Conservation (phyloP, 108 stramenopile species). For the Cyclotella choctawhatcheeana region DNA sequence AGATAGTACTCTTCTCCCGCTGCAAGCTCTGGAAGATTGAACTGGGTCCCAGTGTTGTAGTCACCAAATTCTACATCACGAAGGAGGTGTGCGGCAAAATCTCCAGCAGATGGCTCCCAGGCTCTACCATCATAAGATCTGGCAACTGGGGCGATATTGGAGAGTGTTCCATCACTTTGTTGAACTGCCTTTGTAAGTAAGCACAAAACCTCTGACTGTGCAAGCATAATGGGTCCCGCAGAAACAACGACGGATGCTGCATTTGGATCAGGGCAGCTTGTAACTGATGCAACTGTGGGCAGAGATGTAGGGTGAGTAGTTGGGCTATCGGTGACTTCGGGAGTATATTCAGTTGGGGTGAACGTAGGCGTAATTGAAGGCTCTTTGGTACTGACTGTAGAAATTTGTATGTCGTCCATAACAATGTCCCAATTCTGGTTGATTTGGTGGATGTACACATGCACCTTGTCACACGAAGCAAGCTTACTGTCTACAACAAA, state of each 20-base stretch:
- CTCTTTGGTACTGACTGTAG: neutral
- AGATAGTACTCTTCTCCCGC: conserved; percentile 38
- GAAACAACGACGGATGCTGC: conserved; percentile 16
- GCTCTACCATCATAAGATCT: conserved; percentile 50
- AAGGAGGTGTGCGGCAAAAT: conserved; percentile 40
- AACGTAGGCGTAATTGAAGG: conserved; percentile 17
- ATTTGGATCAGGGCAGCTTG: conserved; percentile 18
- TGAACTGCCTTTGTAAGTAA: conserved; percentile 42
- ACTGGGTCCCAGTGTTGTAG: conserved; percentile 39
- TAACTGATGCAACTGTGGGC: conserved; percentile 43
- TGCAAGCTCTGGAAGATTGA: conserved; percentile 41
- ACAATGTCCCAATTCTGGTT: conserved; percentile 39
- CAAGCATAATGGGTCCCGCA: conserved; percentile 33
- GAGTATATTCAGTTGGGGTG: conserved; percentile 17
- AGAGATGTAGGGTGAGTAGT: conserved; percentile 30
- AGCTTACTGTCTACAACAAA: conserved; percentile 36
- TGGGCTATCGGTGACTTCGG: conserved; percentile 9
- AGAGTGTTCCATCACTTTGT: conserved; percentile 22
- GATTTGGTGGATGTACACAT: conserved; percentile 41
- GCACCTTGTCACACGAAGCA: conserved; percentile 33
- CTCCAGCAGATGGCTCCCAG: conserved; percentile 56
- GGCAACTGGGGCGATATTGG: conserved; percentile 46
- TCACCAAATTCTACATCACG: conserved; percentile 35
- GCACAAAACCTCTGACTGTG: conserved; percentile 28
- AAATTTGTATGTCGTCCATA: conserved; percentile 42